Evolutionary conservation across 2,329 filamentous ascomycete genomes (phyloP), one percentile per base, ranked within the genome.

Genomic region (Exserohilum turcica): DNA sequence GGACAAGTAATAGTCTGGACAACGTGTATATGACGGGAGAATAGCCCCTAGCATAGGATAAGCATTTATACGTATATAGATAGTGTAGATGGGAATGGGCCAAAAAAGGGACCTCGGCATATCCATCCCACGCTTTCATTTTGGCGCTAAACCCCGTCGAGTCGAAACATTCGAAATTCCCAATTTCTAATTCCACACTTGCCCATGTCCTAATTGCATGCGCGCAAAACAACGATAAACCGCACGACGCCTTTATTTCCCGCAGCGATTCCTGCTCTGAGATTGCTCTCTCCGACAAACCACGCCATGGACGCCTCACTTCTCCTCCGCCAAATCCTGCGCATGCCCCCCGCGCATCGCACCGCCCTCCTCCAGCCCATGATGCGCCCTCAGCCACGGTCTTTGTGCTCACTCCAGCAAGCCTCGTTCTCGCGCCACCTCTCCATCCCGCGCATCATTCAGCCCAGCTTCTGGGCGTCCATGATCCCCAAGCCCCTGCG

Each of bases 391-490:
- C n/a, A n/a, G n/a, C n/a, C n/a, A n/a, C n/a, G n/a, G n/a, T n/a
- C n/a, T n/a, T n/a, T n/a, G n/a, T n/a, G n/a, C n/a, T n/a, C n/a
- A n/a, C n/a, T n/a, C n/a, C n/a, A n/a, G n/a, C n/a, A n/a, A n/a
- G n/a, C n/a, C n/a, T n/a, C n/a, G n/a, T n/a, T n/a, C n/a, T 19
- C 56, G 2, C 65, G 64, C 21, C 63, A 54, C 56, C 46, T 69
- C 21, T 68, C 66, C 10, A 59, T 73, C 10, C 74, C 74, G 1
- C 72, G 72, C 37, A 64, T 77, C 19, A 54, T 70, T 1, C 70
- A 70, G 47, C 72, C 74, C 43, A 68, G 61, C 24, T 70, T 76
- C 59, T 77, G 74, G 74, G 52, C 60, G 12, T 66, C 68, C n/a
- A 62, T 76, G 56, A 58, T 76, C n/a, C 74, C 74, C 3, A 68